Base-by-base conservation (phyloP, 495 filamentous ascomycete species). In the Haplographium delicatum region DNA sequence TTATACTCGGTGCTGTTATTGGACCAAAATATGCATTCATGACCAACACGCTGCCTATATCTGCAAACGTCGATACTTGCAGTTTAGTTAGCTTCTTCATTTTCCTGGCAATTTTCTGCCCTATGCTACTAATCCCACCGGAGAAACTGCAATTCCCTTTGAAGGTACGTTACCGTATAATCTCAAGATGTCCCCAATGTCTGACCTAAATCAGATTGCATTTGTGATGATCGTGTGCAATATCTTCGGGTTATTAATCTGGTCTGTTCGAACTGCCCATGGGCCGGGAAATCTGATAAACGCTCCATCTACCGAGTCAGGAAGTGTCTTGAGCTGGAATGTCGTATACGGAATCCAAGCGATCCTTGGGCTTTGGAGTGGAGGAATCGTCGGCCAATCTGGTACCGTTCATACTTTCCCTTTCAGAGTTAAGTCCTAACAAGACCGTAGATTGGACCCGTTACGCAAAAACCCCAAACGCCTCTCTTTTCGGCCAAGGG, bases 181-280 rank as follows among this genome's bases (percentile, higher is more conserved):
- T n/a, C 6, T 35, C 9, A 37, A 11, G 11, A n/a, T 15, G 42
- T 27, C 23, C 25, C 2, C 7, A 43, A n/a, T n/a, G n/a, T n/a
- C 35, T 49, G 7, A 54, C 30, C 19, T 22, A 35, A 15, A 2
- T n/a, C 26, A 56, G 54, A 52, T 96, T 65, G 94, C 89, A 16
- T 54, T 55, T 28, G 47, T 41, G 1, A 51, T 51, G 51, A 54
- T 59, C 18, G 49, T 59, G 8, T 53, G 40, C 25, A 55, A 52
- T 20, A 51, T 54, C n/a, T 54, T 55, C 26, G 56, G 56, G 1
- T 51, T 55, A 41, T 20, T 59, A 0, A 53, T 51, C 19, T 54
- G 51, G 56, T 38, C 56, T 44, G 52, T 55, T 23, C 19, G 42
- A 5, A 59, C 50, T 2, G 51, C 56, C 9, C 49, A 53, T 47